Conservation (phyloP, 257 asterid genomes). For the Lycium barbarum region DNA sequence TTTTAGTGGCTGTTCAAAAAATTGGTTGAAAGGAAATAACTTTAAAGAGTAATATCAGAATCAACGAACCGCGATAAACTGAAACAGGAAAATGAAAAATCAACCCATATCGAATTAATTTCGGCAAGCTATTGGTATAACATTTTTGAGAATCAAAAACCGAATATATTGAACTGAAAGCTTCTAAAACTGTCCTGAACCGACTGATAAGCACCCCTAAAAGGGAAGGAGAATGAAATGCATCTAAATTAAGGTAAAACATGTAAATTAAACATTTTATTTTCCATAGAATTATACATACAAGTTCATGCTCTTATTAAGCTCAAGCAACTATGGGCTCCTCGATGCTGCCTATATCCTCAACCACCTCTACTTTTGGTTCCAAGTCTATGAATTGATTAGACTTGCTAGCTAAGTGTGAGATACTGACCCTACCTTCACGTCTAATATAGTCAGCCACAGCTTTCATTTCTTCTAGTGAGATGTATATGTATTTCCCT, state of each 20-base stretch:
- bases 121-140: too few species aligned
- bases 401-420: constrained; percentile 96
- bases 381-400: constrained; percentile 96
- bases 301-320: neutral
- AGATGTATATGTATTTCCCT: constrained; percentile 93
- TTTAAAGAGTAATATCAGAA: too few species aligned
- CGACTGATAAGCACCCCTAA: rapidly evolving
- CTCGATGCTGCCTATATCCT: constrained; percentile 64
- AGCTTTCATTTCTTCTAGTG: constrained; percentile 92
- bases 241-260: neutral
- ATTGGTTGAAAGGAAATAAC: too few species aligned
- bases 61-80: too few species aligned
- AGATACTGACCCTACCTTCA: constrained; percentile 91
- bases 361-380: constrained; percentile 64
- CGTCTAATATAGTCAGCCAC: constrained; percentile 95
- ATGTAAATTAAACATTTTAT: neutral
- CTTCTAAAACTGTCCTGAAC: too few species aligned
- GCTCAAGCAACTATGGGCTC: constrained; percentile 64
- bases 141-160: too few species aligned
- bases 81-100: too few species aligned
- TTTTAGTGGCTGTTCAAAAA: too few species aligned
- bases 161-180: too few species aligned
- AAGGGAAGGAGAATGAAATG: neutral
- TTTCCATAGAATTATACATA: neutral
- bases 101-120: too few species aligned